Conservation (phyloP, 1,284 basidiomycete genomes). For the Leccinum subatratum region DNA sequence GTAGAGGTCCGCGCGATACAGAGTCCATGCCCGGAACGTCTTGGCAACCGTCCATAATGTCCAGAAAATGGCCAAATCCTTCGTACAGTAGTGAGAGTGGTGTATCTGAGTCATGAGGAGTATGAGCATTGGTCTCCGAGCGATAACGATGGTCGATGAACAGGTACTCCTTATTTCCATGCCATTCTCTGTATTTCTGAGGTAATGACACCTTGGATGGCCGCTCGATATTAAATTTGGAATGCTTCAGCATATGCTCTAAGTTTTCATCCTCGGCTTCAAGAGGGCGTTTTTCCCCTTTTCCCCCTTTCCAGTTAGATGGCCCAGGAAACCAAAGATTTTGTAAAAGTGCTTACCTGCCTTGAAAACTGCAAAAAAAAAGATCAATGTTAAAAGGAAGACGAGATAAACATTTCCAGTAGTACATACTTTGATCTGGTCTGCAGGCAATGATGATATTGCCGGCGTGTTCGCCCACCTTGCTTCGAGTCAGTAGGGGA, state of each 20-base stretch:
- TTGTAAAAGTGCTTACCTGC: neutral
- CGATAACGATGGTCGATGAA: too few relatives aligned
- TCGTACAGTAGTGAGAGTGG: too few relatives aligned
- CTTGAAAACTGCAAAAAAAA: neutral
- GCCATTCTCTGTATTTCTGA: too few relatives aligned
- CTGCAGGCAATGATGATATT: neutral
- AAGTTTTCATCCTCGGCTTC: neutral
- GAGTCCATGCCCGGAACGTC: neutral
- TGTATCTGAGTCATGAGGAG: too few relatives aligned
- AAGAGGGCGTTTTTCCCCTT: neutral
- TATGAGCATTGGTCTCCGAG: too few relatives aligned
- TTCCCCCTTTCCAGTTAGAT: neutral
- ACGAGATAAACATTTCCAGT: neutral
- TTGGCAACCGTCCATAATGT: neutral
- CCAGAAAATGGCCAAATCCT: conserved; percentile 1
- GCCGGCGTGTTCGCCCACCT: neutral
- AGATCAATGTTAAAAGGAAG: neutral
- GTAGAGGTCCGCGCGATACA: neutral
- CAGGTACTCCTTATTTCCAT: too few relatives aligned
- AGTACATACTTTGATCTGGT: neutral
- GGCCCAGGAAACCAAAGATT: neutral
- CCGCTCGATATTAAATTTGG: neutral
- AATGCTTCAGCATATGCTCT: neutral
- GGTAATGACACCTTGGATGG: neutral
- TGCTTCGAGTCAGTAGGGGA: neutral